A percentile compares a stretch with the other conserved stretches of the same genome.
phyloP scores from a whole-genome alignment of 2,329 filamentous ascomycete species.

The Nannizziopsis arthrosporioides region DNA sequence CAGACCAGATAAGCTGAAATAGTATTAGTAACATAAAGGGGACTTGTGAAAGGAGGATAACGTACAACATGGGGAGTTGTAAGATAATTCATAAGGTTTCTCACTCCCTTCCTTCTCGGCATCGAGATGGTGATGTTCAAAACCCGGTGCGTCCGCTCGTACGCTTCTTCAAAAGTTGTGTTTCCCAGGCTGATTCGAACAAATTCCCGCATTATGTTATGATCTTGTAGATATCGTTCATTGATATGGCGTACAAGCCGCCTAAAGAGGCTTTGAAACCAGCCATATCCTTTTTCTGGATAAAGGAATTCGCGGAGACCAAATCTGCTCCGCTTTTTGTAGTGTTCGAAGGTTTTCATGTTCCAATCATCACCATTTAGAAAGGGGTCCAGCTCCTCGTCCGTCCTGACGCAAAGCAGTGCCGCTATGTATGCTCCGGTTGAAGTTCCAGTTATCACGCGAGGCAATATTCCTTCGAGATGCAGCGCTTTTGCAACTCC shows the following conservation, averaged over 20 bases:
- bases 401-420: constrained; percentile 73
- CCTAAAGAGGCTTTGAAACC: constrained; percentile 50
- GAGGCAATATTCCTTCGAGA: constrained; percentile 65
- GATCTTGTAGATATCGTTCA: constrained; percentile 75
- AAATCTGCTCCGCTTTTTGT: constrained; percentile 1
- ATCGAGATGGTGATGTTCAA: constrained; percentile 86
- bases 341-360: constrained; percentile 58
- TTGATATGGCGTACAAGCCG: constrained; percentile 57
- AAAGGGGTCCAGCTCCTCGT: constrained; percentile 68
- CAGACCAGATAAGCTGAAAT: constrained; percentile 47
- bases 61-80: constrained; percentile 84
- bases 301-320: background rate
- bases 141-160: constrained; percentile 68
- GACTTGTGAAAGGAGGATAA: constrained; percentile 19
- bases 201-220: constrained; percentile 68
- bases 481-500: constrained; percentile 84
- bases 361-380: constrained; percentile 72
- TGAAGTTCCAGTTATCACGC: constrained; percentile 83
- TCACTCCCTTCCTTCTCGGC: constrained; percentile 60
- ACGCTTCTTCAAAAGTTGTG: constrained; percentile 87
- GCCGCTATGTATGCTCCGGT: constrained; percentile 84
- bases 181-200: constrained; percentile 78
- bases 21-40: background rate
- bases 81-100: constrained; percentile 79
- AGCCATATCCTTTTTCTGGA: constrained; percentile 24